A percentile compares a stretch with the other conserved stretches of the same genome.
Conservation (phyloP, 139 green algal species). For the Picochlorum sp. region DNA sequence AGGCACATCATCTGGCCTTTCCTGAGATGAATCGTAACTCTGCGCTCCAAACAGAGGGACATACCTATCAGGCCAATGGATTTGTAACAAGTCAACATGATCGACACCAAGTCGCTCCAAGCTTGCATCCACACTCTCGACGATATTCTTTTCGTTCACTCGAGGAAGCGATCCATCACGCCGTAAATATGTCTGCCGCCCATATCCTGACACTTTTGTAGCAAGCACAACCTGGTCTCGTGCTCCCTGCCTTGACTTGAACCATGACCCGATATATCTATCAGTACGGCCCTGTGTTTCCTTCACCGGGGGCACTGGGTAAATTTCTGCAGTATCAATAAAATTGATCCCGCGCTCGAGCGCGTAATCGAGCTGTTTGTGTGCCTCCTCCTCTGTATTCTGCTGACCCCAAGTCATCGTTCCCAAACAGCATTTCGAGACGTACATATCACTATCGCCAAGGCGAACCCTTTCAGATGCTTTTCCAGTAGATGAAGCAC, state of each 20-base stretch:
- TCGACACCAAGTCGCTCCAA: conserved; percentile 65
- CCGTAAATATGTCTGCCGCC: conserved; percentile 44
- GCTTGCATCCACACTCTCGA: conserved; percentile 54
- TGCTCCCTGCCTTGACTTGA: conserved; percentile 39
- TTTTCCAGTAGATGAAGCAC: neutral
- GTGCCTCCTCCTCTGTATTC: conserved; percentile 56
- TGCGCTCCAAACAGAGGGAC: conserved; percentile 77
- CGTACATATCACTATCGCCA: conserved; percentile 19
- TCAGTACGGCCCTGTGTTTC: conserved; percentile 74
- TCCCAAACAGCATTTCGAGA: conserved; percentile 31
- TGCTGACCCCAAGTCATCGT: conserved; percentile 85
- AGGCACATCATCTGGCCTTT: conserved; percentile 48
- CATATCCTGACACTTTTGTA: conserved; percentile 76
- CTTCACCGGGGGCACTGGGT: conserved; percentile 51
- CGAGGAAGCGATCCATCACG: conserved; percentile 34
- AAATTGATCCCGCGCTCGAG: conserved; percentile 75
- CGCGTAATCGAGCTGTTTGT: conserved; percentile 49
- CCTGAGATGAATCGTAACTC: conserved; percentile 52
- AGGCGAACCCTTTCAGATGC: conserved; percentile 14
- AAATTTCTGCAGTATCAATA: conserved; percentile 83
- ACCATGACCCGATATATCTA: conserved; percentile 72
- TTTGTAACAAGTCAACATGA: conserved; percentile 86
- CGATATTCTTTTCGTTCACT: conserved; percentile 55
- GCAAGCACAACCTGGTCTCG: conserved; percentile 71
- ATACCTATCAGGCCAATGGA: conserved; percentile 65